Evolutionary conservation across 1,284 basidiomycete genomes (phyloP), one percentile per base, ranked within the genome.

Genomic region (Caloboletus inedulis): DNA sequence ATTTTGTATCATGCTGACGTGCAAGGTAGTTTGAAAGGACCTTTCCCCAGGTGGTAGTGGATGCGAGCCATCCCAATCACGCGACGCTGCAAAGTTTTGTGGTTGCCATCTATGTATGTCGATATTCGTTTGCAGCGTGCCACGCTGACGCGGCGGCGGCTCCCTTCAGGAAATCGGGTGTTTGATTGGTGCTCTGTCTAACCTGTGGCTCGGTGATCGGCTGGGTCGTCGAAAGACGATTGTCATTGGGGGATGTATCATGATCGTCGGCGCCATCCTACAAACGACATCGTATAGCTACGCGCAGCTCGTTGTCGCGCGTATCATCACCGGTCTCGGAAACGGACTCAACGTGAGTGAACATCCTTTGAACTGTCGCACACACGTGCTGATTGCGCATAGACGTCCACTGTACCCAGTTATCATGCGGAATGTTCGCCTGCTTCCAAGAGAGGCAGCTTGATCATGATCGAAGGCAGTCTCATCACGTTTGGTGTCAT

Each of bases 401-500:
- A 84, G 81, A 84, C 82, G 2, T 83, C 81, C 3, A 83, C 81
- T 10, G 80, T 84, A 2, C 81, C 82, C 9, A 73, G 74, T 7
- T 84, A 85, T 57, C 85, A 86, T 50, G 81, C 84, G 0, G 86
- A 89, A 63, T 81, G 82, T 56, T 81, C 82, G 3, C 78, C 80
- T 8, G 78, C 84, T 3, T 72, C 77, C 34, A 77, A 77, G 58
- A 72, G 86, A 53, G 85, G 86, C 19, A 78, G 79, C 54, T 74
- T 85, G 51, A 86, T 87, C 41, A 83, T 85, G 77, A 73, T 87
- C 40, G 84, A 87, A 69, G 82, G 85, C 4, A 80, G 78, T 61
- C 71, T 88, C 3, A 86, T 88, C 52, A 81, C 84, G 3, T 82
- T 84, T 59, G 86, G 86, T 54, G 80, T 87, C 60, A 86, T 85